Evolutionary conservation across 2,329 filamentous ascomycete species (phyloP), one percentile per base, ranked within the genome.

Genomic region (Exophiala aquamarina): DNA sequence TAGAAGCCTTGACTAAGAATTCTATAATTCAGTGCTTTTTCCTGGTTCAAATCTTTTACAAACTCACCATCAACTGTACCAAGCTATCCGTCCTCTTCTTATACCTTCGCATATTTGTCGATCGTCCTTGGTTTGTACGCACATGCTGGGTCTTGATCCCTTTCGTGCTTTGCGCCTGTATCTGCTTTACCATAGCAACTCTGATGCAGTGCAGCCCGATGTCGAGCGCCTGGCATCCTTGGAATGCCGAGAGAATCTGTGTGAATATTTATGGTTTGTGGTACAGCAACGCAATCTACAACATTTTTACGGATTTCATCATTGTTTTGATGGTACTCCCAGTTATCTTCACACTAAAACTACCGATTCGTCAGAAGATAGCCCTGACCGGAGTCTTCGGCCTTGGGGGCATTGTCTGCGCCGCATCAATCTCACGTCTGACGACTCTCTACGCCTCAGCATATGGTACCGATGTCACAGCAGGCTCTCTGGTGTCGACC

Each of bases 31-130:
- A 78, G 75, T 59, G 71, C 15, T 79, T 78, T 59, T 78, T 73
- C 50, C 59, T 75, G 19, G 69, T 73, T 2, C 76, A 79, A 54
- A 70, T 75, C 41, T 73, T 76, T 49, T 80, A 80, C 63, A 79
- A 79, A 55, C 61, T 76, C 52, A 73, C 73, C 33, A 73, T 79
- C 49, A 77, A 75, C 57, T 62, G 77, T 23, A 77, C 74, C 2
- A 80, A 81, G 54, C 61, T 70, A 2, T 78, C 76, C 2, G 76
- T 79, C 41, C 60, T 79, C 5, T 62, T 77, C 3, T 68, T 81
- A 14, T 81, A 79, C 55, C 72, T 77, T 17, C 73, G 75, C 19
- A 76, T 79, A 37, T 81, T 80, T 48, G 64, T 73, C 17, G 66
- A 73, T 37, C 64, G 47, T 19, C 32, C 50, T 36, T 71, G 66